Base-by-base conservation (phyloP, 1,284 basidiomycete species). In the Malassezia arunalokei region DNA sequence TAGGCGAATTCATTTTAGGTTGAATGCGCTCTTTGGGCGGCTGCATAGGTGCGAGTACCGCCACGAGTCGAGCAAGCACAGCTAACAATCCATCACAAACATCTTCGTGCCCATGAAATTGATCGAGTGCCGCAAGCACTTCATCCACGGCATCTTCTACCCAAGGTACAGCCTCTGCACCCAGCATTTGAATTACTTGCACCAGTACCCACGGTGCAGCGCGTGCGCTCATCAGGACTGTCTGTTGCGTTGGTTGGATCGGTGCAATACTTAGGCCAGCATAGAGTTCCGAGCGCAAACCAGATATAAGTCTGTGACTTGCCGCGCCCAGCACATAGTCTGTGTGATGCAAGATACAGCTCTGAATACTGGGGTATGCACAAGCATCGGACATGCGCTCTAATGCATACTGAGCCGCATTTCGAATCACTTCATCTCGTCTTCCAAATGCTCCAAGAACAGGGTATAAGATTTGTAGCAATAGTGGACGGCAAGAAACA, bases 91-190 rank as follows among this genome's bases (percentile, higher is more conserved):
- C 64, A 35, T 62, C 60, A 37, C 58, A 61, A 6, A 71, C 56
- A 4, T 56, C 53, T 9, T 57, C 41, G 43, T 68, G 57, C 7
- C 57, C 56, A 43, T 73, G 68, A 40, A 67, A 71, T 2, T 65
- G 57, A 49, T 73, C 70, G 12, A 73, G 42, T 1, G 69, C 69
- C 35, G 71, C 64, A 2, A 73, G 42, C 6, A 73, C 59, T 51
- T 73, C 70, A 43, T 73, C 70, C 14, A 73, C 59, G 14, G 68
- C 65, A 51, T 73, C 70, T 35, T 73, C 63, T 3, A 73, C 64
- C 49, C 63, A 59, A 3, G 64, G 64, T 9, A 73, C 45, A 8
- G 62, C 63, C 31, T 68, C 64, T 3, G 57, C 49, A 9, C 70
- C 70, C 1, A 73, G 58, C 39, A 68, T 54, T 0, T 64, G 54